Evolutionary conservation across 371 early-diverging fungal species (phyloP).

Genomic region (Mucor circinelloides): DNA sequence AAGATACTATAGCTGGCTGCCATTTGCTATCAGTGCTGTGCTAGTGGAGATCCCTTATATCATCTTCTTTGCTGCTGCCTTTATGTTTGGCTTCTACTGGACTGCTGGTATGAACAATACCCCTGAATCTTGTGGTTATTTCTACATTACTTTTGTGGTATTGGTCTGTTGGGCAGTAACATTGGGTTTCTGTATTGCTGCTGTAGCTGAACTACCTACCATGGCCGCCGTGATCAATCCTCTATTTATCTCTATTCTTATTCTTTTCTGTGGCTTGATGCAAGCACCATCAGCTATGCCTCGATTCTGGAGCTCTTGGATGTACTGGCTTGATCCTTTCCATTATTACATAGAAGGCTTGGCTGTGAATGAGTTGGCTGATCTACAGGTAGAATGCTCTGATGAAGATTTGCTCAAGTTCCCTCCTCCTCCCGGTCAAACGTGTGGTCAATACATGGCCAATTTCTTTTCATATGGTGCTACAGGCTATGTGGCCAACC

Average conservation of each 20-base stretch:
- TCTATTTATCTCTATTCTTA: constrained; percentile 59
- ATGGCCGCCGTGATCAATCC: constrained; percentile 69
- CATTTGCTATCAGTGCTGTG: constrained; percentile 58
- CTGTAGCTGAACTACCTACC: constrained; percentile 36
- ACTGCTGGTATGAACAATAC: constrained; percentile 53
- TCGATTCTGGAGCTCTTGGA: constrained; percentile 68
- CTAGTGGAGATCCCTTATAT: constrained; percentile 58
- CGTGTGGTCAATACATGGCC: constrained; percentile 60
- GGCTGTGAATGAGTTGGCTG: constrained; percentile 62
- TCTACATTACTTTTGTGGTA: constrained; percentile 55
- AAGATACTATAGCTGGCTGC: constrained; percentile 67
- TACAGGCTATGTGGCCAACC: constrained; percentile 58
- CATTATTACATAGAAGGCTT: constrained; percentile 71
- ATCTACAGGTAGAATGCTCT: constrained; percentile 48
- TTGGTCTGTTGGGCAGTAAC: constrained; percentile 61
- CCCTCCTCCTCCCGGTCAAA: constrained; percentile 54
- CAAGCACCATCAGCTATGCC: constrained; percentile 63
- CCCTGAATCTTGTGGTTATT: constrained; percentile 49
- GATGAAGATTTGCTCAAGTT: constrained; percentile 50
- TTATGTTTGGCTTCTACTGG: constrained; percentile 65
- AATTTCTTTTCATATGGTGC: constrained; percentile 42
- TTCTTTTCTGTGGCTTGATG: constrained; percentile 68
- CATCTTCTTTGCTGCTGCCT: constrained; percentile 45
- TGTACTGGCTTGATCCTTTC: constrained; percentile 65
- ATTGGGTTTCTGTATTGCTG: constrained; percentile 50